Percentiles rank a stretch among this genome's conserved stretches.
phyloP scores from a whole-genome alignment of 208 protist species.

The Crithidia fasciculata region DNA sequence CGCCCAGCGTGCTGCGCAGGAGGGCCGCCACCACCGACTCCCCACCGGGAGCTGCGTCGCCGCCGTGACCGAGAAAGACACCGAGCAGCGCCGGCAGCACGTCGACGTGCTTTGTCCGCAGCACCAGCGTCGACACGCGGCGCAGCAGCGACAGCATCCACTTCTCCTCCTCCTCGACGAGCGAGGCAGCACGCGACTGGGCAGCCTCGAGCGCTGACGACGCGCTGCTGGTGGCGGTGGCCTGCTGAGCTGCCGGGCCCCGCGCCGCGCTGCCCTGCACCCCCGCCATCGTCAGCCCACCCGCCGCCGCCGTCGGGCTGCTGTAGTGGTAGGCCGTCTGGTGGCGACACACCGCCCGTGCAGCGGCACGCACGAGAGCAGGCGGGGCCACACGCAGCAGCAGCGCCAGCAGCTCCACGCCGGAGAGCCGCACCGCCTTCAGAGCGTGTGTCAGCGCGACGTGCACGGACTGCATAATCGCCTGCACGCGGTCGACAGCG shows the following conservation, averaged over 20 bases:
- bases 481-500: conserved; percentile 43
- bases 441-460: conserved; percentile 77
- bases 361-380: conserved; percentile 22
- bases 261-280: not conserved
- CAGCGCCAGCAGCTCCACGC: conserved; percentile 61
- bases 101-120: conserved; percentile 49
- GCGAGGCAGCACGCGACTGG: conserved; percentile 7
- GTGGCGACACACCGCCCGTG: conserved; percentile 35
- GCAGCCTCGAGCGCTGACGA: conserved; percentile 17
- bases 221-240: not conserved
- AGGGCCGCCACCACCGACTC: conserved; percentile 15
- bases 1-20: conserved; percentile 4
- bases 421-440: conserved; percentile 54
- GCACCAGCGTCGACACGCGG: conserved; percentile 63
- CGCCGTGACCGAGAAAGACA: conserved; percentile 33
- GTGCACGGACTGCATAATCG: conserved; percentile 58
- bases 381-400: conserved; percentile 39
- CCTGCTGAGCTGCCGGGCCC: not conserved
- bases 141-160: conserved; percentile 62
- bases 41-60: not conserved
- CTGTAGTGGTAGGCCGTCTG: conserved; percentile 32
- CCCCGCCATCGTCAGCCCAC: conserved; percentile 22
- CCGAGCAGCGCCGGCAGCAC: conserved; percentile 50
- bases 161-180: conserved; percentile 35
- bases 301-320: conserved; percentile 1